phyloP scores from a whole-genome alignment of 148 eudicot species.

The Cornus controversa region DNA sequence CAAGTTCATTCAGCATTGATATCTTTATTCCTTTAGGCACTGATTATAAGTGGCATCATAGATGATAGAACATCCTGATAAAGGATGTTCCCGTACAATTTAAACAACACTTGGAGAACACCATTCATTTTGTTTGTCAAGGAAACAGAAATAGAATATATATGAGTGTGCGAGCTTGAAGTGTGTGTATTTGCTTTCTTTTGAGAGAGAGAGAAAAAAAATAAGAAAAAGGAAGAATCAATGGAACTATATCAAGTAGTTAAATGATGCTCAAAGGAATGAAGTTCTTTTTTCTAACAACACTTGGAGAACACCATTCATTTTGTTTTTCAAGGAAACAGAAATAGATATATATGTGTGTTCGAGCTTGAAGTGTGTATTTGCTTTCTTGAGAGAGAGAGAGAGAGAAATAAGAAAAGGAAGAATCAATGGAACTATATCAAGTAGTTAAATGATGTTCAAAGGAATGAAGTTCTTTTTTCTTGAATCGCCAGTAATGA shows the following conservation, averaged over 20 bases:
- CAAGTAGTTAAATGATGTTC: background rate
- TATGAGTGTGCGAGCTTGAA: background rate
- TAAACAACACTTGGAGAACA: no score
- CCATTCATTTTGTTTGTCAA: background rate
- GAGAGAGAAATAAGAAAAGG: background rate
- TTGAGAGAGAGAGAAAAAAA: no score
- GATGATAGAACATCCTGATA: background rate
- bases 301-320: background rate
- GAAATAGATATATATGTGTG: background rate
- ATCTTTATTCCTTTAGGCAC: background rate
- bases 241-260: background rate
- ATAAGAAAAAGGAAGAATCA: background rate
- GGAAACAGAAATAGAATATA: background rate
- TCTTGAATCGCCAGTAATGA: background rate
- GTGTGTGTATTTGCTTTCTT: no score
- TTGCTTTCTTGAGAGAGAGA: no score
- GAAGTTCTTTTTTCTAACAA: slow-evolving; percentile 7
- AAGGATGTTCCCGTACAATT: background rate
- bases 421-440: no score
- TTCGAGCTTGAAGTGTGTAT: background rate
- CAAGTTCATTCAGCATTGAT: background rate
- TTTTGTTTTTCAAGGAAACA: background rate
- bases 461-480: background rate
- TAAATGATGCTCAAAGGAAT: background rate
- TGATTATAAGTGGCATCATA: background rate